Evolutionary conservation across 768 basidiomycete genomes (phyloP).

Genomic region (Porphyrellus cyaneotinctus): DNA sequence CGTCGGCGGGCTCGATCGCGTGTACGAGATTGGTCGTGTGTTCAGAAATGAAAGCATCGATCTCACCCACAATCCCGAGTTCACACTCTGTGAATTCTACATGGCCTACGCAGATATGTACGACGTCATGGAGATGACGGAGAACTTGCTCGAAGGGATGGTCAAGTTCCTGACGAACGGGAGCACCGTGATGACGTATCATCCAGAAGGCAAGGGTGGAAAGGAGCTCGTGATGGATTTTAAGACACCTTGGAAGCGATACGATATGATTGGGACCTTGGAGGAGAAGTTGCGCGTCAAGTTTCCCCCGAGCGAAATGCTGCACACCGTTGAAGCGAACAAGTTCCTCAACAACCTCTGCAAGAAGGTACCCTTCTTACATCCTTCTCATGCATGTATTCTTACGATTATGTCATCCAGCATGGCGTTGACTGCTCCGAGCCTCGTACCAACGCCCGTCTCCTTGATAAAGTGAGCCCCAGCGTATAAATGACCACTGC

Average conservation of each 20-base stretch:
- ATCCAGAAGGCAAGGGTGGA: constrained; percentile 91
- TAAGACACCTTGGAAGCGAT: constrained; percentile 93
- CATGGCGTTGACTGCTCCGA: constrained; percentile 96
- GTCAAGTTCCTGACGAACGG: constrained; percentile 85
- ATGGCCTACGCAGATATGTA: constrained; percentile 99
- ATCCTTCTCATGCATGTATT: background rate
- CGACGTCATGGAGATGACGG: constrained; percentile 97
- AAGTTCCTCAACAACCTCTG: constrained; percentile 82
- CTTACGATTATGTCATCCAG: constrained; percentile 35
- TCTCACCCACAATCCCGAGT: constrained; percentile 98
- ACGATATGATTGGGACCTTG: constrained; percentile 95
- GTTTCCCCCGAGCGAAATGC: constrained; percentile 89
- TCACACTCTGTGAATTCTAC: constrained; percentile 99
- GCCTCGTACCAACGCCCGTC: constrained; percentile 89
- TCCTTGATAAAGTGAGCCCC: constrained; percentile 81
- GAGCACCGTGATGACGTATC: constrained; percentile 73
- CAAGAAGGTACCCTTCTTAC: constrained; percentile 55
- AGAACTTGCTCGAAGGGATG: constrained; percentile 83
- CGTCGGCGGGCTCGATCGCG: constrained; percentile 95
- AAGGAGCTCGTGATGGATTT: constrained; percentile 79
- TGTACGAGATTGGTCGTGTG: constrained; percentile 97
- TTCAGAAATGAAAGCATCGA: constrained; percentile 99
- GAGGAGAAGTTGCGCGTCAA: constrained; percentile 90
- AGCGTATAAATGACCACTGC: background rate
- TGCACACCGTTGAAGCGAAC: constrained; percentile 86